phyloP scores from a whole-genome alignment of 441 rosid genomes.

The Bruguiera hainesii region DNA sequence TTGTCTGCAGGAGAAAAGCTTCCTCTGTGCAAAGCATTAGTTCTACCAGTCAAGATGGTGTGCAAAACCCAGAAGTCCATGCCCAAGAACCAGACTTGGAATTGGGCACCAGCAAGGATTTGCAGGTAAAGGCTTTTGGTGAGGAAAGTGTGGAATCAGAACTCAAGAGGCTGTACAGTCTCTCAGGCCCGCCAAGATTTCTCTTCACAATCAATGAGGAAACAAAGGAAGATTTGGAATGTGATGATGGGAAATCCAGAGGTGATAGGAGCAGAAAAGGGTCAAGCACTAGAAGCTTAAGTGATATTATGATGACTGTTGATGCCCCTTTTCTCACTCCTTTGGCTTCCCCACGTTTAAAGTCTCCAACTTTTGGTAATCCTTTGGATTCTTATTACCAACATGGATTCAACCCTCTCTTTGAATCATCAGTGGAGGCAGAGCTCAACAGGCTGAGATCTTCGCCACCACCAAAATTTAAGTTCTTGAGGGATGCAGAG shows the following conservation, averaged over 20 bases:
- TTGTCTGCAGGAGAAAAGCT: constrained; percentile 65
- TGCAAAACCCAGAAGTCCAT: constrained; percentile 26
- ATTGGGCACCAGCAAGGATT: constrained; percentile 57
- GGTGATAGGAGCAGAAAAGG: constrained; percentile 49
- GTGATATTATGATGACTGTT: constrained; percentile 46
- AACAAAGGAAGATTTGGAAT: constrained; percentile 87
- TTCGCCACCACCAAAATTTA: constrained; percentile 88
- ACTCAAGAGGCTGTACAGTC: constrained; percentile 84
- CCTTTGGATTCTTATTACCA: constrained; percentile 37
- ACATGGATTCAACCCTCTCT: constrained; percentile 77
- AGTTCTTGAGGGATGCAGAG: constrained; percentile 90
- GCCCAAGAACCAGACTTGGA: constrained; percentile 51
- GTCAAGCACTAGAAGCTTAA: constrained; percentile 69
- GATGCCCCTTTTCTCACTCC: constrained; percentile 59
- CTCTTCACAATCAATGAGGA: constrained; percentile 93
- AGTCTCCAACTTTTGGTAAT: constrained; percentile 25
- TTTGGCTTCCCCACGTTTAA: constrained; percentile 57
- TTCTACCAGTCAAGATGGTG: constrained; percentile 17
- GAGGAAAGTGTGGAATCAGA: constrained; percentile 61
- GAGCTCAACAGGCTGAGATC: constrained; percentile 47
- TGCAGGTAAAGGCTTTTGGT: constrained; percentile 37
- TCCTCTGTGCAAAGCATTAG: constrained; percentile 30
- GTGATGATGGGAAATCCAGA: constrained; percentile 72
- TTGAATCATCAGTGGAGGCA: constrained; percentile 55
- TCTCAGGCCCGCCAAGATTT: constrained; percentile 76